Base-by-base conservation (phyloP, 1,284 basidiomycete genomes). In the Singerocomus inundabilis region DNA sequence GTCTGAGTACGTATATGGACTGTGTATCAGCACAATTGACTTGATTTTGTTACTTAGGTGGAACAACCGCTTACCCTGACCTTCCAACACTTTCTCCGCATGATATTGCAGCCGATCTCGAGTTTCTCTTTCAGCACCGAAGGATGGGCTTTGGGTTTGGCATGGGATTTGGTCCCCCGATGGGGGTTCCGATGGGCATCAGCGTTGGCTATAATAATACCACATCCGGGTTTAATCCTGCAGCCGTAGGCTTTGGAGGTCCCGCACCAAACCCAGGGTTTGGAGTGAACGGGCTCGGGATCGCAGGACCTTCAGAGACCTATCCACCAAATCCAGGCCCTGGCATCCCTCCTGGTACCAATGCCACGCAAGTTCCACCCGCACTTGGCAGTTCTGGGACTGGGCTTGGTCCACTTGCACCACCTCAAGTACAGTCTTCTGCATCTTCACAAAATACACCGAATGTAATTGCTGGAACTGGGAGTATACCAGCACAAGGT, bases 21-120 rank as follows among this genome's bases (percentile, higher is more conserved):
- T 48, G 45, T 50, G 53, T 44, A 51, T 34, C 42, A 36, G 42
- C 52, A 12, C 31, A 48, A 56, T 53, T 57, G 30, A 60, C 35
- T 24, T 38, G 21, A 26, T 18, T 43, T 8, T 11, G 4, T 35
- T 10, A 29, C 18, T 13, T 32, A 62, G 61, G 51, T 47, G 49
- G 54, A 25, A n/a, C 52, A 37, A 62, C 68, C 15, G 69, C 74
- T 15, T 84, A 83, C 52, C 83, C 83, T 2, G 76, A 80, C 51
- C 73, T 85, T 18, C 63, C 74, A 3, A 71, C 77, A 0, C 70
- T 85, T 2, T 68, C 79, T 2, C 60, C 72, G 0, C 60, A 61
- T n/a, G 84, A 85, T 44, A 72, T 84, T 21, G 62, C 71, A 11
- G 63, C 66, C 30, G 84, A 86, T 58, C 64, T 85, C 9, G 81